A percentile compares a stretch with the other conserved stretches of the same genome.
phyloP scores from a whole-genome alignment of 495 filamentous ascomycete genomes.

The Hypoxylon intermedium region DNA sequence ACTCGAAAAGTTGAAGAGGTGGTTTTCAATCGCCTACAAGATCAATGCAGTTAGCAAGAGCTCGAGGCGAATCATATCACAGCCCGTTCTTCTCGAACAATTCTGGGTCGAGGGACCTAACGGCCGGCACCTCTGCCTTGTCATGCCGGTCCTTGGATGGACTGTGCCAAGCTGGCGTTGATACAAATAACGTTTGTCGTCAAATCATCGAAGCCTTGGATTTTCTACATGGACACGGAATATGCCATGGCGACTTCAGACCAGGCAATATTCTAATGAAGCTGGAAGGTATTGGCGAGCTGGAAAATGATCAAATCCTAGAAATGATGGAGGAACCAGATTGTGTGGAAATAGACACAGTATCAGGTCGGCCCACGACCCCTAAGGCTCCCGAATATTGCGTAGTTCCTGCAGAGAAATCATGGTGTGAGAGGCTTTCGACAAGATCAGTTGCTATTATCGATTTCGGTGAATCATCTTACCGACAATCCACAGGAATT shows the following conservation, averaged over 20 bases:
- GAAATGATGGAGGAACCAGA: slow-evolving; percentile 14
- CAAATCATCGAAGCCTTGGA: slow-evolving; percentile 29
- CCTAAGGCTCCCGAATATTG: slow-evolving; percentile 32
- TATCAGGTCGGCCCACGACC: not conserved
- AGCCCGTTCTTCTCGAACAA: slow-evolving; percentile 35
- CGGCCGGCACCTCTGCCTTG: slow-evolving; percentile 47
- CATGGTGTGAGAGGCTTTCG: not conserved
- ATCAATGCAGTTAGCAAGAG: not conserved
- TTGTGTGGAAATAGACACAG: not conserved
- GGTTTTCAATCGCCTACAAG: slow-evolving; percentile 9
- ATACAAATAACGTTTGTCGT: slow-evolving; percentile 34
- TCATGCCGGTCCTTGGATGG: slow-evolving; percentile 30
- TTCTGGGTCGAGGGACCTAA: slow-evolving; percentile 51
- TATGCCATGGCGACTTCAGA: slow-evolving; percentile 44
- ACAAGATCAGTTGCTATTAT: slow-evolving; percentile 26
- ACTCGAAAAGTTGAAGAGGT: slow-evolving; percentile 4
- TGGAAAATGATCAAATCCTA: slow-evolving; percentile 19
- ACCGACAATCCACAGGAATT: slow-evolving; percentile 15
- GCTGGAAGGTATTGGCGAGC: slow-evolving; percentile 34
- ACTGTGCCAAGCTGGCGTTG: slow-evolving; percentile 7
- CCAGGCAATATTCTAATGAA: slow-evolving; percentile 36
- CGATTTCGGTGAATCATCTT: slow-evolving; percentile 42
- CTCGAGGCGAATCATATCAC: slow-evolving; percentile 20
- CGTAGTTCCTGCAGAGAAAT: not conserved
- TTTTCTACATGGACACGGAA: slow-evolving; percentile 30